A percentile compares a stretch with the other conserved stretches of the same genome.
These are phyloP conservation scores for Sporothrix pseudoabietina DNA, from an alignment of 2,329 filamentous ascomycete species.

Conservation along the genomic window DNA sequence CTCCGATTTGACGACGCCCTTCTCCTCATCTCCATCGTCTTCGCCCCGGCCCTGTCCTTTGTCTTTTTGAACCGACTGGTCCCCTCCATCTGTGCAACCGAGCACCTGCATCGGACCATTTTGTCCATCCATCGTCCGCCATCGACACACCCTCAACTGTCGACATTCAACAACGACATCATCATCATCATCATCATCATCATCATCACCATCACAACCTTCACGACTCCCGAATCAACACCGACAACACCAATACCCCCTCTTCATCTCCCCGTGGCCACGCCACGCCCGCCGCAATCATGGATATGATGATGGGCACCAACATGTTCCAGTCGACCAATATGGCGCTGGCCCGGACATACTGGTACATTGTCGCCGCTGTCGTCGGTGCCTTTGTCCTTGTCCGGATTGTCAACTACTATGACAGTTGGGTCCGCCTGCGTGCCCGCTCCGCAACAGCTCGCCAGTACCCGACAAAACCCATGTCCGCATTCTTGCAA, in stretches of 20 bases:
- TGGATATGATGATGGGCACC: conserved; percentile 42
- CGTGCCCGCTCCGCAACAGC: conserved; percentile 49
- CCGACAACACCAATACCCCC: neutral
- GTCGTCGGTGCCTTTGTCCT: conserved; percentile 49
- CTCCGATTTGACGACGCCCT: neutral
- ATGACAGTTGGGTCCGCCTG: conserved; percentile 46
- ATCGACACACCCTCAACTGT: neutral
- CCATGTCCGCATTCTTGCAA: conserved; percentile 50
- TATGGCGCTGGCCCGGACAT: conserved; percentile 55
- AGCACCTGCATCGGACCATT: conserved; percentile 16
- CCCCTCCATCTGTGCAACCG: conserved; percentile 3
- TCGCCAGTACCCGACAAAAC: conserved; percentile 55
- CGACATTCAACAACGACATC: neutral
- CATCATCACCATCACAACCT: neutral
- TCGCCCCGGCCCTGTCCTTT: neutral
- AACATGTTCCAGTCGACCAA: conserved; percentile 51
- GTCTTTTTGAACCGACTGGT: conserved; percentile 13
- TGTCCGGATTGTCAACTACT: conserved; percentile 49
- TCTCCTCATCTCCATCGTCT: neutral
- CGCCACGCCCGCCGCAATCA: conserved; percentile 26
- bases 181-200: neutral
- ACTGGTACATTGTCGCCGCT: conserved; percentile 61
- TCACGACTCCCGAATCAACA: neutral
- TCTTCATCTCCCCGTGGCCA: conserved; percentile 3
- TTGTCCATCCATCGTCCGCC: neutral